phyloP scores from a whole-genome alignment of 179 eudicot genomes.

The Nepenthes alata region DNA sequence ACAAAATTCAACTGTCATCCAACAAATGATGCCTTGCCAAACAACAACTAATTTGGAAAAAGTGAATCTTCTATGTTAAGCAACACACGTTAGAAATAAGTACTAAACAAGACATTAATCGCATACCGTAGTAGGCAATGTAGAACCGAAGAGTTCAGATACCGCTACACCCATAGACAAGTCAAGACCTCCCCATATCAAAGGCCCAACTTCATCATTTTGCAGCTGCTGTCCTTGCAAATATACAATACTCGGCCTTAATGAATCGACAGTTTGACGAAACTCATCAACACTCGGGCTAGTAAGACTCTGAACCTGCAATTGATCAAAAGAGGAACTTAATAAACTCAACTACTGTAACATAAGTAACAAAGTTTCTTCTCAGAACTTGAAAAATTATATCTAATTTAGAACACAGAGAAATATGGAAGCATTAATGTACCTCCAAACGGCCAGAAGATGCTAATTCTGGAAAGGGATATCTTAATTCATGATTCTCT shows the following conservation, averaged over 20 bases:
- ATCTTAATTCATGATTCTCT: constrained; percentile 20
- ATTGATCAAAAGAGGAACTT: too few species aligned
- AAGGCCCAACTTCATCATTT: constrained; percentile 58
- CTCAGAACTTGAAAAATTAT: too few species aligned
- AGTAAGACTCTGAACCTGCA: constrained; percentile 42
- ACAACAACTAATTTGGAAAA: too few species aligned
- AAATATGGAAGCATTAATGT: too few species aligned
- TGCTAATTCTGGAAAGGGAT: constrained; percentile 53
- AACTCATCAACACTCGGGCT: constrained; percentile 60
- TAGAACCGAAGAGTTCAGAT: constrained; percentile 44
- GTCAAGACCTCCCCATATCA: constrained; percentile 55
- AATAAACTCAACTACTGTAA: too few species aligned
- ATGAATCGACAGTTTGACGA: constrained; percentile 34
- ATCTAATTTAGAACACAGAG: too few species aligned
- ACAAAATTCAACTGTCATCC: too few species aligned
- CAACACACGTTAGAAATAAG: background rate
- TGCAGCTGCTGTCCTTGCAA: constrained; percentile 63
- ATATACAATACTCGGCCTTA: constrained; percentile 60
- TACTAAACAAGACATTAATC: constrained; percentile 4
- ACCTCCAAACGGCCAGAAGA: constrained; percentile 69
- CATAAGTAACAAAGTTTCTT: too few species aligned
- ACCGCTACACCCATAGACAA: constrained; percentile 41
- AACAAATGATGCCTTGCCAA: too few species aligned
- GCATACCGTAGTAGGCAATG: constrained; percentile 75
- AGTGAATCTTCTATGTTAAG: too few species aligned